Evolutionary conservation across 768 basidiomycete genomes (phyloP).

Genomic region (Gloeopeniophorella convolvens): DNA sequence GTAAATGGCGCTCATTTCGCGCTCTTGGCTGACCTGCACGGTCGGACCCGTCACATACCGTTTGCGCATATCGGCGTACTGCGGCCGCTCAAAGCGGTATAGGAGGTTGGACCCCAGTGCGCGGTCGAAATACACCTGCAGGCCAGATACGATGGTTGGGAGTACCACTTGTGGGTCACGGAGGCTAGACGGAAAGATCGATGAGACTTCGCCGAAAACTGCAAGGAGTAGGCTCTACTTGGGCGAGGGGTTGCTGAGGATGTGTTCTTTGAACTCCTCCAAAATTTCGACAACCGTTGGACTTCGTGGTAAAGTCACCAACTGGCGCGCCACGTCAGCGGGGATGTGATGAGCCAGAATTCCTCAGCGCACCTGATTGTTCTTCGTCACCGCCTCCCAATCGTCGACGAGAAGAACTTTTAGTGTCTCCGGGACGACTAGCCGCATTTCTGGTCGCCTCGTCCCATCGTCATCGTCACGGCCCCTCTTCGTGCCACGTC

Average conservation of each 20-base stretch:
- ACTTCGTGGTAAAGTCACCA: constrained; percentile 74
- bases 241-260: constrained; percentile 40
- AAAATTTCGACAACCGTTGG: constrained; percentile 77
- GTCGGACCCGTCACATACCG: constrained; percentile 66
- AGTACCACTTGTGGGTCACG: constrained; percentile 65
- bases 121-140: constrained; percentile 90
- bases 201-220: background rate
- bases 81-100: constrained; percentile 92
- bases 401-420: constrained; percentile 91
- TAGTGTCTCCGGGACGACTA: constrained; percentile 83
- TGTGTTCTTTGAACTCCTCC: constrained; percentile 65
- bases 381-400: constrained; percentile 97
- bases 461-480: constrained; percentile 78
- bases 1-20: constrained; percentile 85
- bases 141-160: constrained; percentile 77
- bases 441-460: constrained; percentile 84
- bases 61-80: constrained; percentile 78
- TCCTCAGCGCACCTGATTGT: constrained; percentile 61
- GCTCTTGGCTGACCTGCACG: constrained; percentile 61
- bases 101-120: constrained; percentile 84
- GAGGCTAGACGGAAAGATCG: constrained; percentile 34
- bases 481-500: constrained; percentile 60
- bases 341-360: background rate
- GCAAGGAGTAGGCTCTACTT: constrained; percentile 34
- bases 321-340: constrained; percentile 37